Evolutionary conservation across 2,329 filamentous ascomycete species (phyloP), one percentile per base, ranked within the genome.

Genomic region (Alternaria alternata): DNA sequence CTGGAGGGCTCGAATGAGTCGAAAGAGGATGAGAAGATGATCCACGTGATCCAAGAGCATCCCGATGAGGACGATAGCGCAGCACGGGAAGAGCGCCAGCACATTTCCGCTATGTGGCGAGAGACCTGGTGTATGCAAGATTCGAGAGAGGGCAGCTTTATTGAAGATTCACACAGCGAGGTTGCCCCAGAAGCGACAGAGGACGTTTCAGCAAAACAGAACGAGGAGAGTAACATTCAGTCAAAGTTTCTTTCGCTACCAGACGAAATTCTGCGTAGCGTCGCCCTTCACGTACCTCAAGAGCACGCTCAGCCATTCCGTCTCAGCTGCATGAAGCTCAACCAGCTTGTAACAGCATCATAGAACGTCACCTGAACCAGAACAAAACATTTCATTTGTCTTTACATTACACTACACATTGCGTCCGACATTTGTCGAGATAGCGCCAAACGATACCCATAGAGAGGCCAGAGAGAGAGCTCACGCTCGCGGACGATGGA

Each of bases 31-130:
- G 54, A 57, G n/a, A 47, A 47, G 34, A 61, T 43, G 28, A 57
- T 61, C 18, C 58, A 61, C 20, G 58, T 61, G 12, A 62, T 62
- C 38, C n/a, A 42, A 24, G 57, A 59, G 24, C 57, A 59, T 5
- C 57, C 51, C 6, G 47, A 52, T 4, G 52, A 59, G 22, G 57
- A 59, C 9, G 52, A 51, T 16, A 55, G 30, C 24, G 56, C 43
- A 12, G 9, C 46, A 7, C 47, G 36, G 5, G 26, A 32, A 32
- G 36, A 51, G 32, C 47, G 47, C 20, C 42, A 57, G 16, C 57
- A 41, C 22, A 30, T 48, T 18, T 49, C 56, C 26, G 43, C 44
- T 18, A 36, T 55, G 43, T 59, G 57, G 57, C 57, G 57, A 1
- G 57, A 59, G 47, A 60, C 53, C 12, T 60, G 52, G 57, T 60